Base-by-base conservation (phyloP, 306 rosid genomes). In the Comarum palustre region DNA sequence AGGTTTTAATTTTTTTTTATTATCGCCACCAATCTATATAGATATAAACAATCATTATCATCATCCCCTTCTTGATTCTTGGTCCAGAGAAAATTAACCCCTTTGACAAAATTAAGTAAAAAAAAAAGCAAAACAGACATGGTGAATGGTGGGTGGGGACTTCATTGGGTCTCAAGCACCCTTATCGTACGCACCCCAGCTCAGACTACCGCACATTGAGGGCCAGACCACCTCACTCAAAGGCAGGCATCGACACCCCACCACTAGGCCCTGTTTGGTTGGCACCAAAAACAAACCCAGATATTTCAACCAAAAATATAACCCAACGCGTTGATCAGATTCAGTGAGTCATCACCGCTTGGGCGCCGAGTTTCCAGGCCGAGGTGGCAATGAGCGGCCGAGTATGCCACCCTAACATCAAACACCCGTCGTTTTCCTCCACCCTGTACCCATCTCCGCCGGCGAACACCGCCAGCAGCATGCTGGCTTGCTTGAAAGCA, bases 401-500 rank as follows among this genome's bases (percentile, higher is more conserved):
- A 7, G 92, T 90, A 61, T 94, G 97, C 99, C 99, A 91, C 4
- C 96, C 96, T 16, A 94, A 74, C 91, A 84, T 87, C 38, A 91
- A 73, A 45, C 86, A 91, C 1, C 99, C 99, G 19, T 75, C 64
- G 50, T 86, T 91, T 76, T 94, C 99, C 42, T 94, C 97, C 57
- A 94, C 97, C 9, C 84, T 79, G 16, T 94, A 94, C 9, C 99
- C 99, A 65, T 91, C 96, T 2, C 99, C 96, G 41, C 93, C 90
- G 2, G 89, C 96, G 24, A 80, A 89, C 4, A 85, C 73, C 1
- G 88, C 92, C 46, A 94, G 38, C 45, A 94, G 79, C 96, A 84
- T 87, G 17, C 99, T 91, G 1, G 99, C 99, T 68, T 94, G 99
- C 77, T 90, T 94, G 38, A 85, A 94, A 16, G 99, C 99, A 77